phyloP scores from a whole-genome alignment of 2,329 filamentous ascomycete genomes.

The Fusarium concolor region DNA sequence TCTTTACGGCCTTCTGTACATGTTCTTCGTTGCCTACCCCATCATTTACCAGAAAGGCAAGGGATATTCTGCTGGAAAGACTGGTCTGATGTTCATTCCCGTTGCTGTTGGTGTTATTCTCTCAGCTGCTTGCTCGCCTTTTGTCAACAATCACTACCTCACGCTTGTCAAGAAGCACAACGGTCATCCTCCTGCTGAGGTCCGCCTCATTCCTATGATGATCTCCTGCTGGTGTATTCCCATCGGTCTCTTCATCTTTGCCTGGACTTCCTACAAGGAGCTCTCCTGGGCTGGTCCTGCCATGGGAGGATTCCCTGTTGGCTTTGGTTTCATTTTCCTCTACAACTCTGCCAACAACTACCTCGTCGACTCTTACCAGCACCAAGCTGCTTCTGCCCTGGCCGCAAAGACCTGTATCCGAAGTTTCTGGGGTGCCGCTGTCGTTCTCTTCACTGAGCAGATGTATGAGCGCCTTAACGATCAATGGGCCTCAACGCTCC shows the following conservation, averaged over 20 bases:
- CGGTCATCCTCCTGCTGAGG: conserved; percentile 81
- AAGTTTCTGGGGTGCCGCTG: conserved; percentile 81
- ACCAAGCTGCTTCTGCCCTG: conserved; percentile 82
- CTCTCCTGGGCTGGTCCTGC: conserved; percentile 78
- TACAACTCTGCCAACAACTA: conserved; percentile 85
- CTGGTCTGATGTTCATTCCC: conserved; percentile 89
- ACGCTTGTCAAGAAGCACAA: conserved; percentile 70
- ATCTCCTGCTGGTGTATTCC: conserved; percentile 77
- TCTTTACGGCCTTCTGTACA: conserved; percentile 78
- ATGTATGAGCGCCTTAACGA: conserved; percentile 81
- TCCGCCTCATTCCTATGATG: conserved; percentile 87
- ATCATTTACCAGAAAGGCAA: conserved; percentile 83
- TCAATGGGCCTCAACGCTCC: conserved; percentile 79
- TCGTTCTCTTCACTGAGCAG: conserved; percentile 83
- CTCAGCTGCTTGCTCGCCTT: conserved; percentile 74
- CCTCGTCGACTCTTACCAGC: conserved; percentile 72
- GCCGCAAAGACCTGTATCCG: conserved; percentile 85
- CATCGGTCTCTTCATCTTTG: conserved; percentile 68
- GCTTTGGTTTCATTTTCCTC: conserved; percentile 85
- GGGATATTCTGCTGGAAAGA: conserved; percentile 77
- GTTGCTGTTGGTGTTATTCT: conserved; percentile 79
- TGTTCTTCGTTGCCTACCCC: conserved; percentile 79
- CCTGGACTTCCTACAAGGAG: conserved; percentile 71
- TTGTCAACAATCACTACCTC: conserved; percentile 86
- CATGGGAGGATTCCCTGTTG: conserved; percentile 77